Evolutionary conservation across 108 stramenopile genomes (phyloP).

Genomic region (Pelagomonas calceolata): DNA sequence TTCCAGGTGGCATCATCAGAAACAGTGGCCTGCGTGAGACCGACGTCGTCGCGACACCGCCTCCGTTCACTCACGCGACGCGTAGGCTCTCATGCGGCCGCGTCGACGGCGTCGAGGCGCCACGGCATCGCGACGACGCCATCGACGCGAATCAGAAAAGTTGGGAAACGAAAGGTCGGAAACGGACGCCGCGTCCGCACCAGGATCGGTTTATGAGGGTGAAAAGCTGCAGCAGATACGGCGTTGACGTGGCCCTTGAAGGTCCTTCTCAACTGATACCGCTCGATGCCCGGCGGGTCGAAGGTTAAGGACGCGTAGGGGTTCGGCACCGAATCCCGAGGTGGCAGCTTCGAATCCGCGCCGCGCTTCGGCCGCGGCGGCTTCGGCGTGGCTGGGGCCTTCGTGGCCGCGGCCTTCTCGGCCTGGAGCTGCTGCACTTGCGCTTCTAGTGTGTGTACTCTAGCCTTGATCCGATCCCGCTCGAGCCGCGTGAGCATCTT

Average conservation of each 20-base stretch:
- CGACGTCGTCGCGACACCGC: no score
- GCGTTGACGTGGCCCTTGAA: conserved; percentile 48
- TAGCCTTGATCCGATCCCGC: conserved; percentile 40
- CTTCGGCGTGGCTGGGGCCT: conserved; percentile 11
- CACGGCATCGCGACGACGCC: no score
- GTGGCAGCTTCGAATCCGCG: conserved; percentile 22
- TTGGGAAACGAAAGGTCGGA: no score
- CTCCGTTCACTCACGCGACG: no score
- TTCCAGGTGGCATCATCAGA: conserved; percentile 54
- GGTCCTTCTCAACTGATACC: conserved; percentile 26
- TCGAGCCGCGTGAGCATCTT: conserved; percentile 57
- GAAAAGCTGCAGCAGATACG: conserved; percentile 39
- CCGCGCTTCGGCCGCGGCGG: conserved; percentile 24
- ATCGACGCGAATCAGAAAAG: no score
- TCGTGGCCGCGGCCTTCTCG: not conserved
- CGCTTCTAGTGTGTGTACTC: conserved; percentile 33
- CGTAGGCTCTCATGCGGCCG: no score
- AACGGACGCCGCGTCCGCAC: conserved; percentile 12
- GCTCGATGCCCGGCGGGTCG: conserved; percentile 30
- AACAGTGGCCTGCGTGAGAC: no score
- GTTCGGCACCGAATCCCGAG: conserved; percentile 27
- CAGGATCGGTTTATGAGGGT: conserved; percentile 47
- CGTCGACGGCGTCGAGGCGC: no score
- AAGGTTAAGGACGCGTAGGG: conserved; percentile 31
- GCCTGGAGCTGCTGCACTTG: conserved; percentile 31